A percentile compares a stretch with the other conserved stretches of the same genome.
These are phyloP conservation scores for Penicillium palitans DNA, from an alignment of 2,329 filamentous ascomycete genomes.

Conservation along the genomic window DNA sequence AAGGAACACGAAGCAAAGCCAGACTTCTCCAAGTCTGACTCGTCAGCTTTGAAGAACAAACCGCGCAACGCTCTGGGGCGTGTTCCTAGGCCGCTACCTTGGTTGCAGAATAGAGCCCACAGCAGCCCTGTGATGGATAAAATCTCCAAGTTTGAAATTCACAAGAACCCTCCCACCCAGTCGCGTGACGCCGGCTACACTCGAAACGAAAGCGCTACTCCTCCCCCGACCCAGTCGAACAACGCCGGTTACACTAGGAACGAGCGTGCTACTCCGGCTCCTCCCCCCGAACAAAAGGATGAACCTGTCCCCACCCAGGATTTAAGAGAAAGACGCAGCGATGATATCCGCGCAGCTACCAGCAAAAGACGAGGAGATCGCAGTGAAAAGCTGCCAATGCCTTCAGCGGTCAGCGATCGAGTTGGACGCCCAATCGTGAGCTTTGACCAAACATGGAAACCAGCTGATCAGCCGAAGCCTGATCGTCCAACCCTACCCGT, in stretches of 20 bases:
- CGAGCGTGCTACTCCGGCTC: conserved; percentile 34
- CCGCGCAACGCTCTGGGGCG: conserved; percentile 63
- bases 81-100: conserved; percentile 44
- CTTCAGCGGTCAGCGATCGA: conserved; percentile 85
- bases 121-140: conserved; percentile 48
- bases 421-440: conserved; percentile 94
- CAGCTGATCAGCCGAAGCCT: conserved; percentile 48
- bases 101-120: conserved; percentile 35
- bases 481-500: conserved; percentile 45
- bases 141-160: conserved; percentile 66
- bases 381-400: conserved; percentile 82
- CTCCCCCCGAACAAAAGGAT: conserved; percentile 28
- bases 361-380: conserved; percentile 85
- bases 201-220: conserved; percentile 55
- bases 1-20: conserved; percentile 26
- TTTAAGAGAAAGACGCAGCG: conserved; percentile 77
- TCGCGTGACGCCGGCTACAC: conserved; percentile 80
- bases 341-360: conserved; percentile 87
- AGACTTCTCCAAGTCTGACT: conserved; percentile 34
- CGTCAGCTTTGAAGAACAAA: conserved; percentile 57
- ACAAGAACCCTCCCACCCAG: conserved; percentile 79
- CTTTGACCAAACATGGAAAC: conserved; percentile 81
- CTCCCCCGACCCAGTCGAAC: conserved; percentile 64
- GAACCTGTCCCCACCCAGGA: conserved; percentile 64
- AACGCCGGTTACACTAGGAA: conserved; percentile 80